phyloP scores from a whole-genome alignment of 2,329 filamentous ascomycete species.

The Paecilomyces sp. region DNA sequence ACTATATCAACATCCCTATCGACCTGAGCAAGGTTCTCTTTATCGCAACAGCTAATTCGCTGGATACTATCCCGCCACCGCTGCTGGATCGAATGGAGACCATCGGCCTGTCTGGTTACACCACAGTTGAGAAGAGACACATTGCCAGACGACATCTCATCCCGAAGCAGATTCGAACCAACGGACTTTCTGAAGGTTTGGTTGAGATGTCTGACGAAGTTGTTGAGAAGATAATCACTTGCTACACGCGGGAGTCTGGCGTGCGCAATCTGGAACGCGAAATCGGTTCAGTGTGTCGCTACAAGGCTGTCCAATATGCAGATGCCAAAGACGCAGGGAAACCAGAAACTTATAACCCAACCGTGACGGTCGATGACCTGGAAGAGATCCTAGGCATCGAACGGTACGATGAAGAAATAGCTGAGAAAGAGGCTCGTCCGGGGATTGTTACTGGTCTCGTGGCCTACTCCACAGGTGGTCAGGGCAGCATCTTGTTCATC shows the following conservation, averaged over 20 bases:
- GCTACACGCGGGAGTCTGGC: slow-evolving; percentile 92
- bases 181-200: slow-evolving; percentile 71
- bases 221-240: slow-evolving; percentile 89
- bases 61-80: slow-evolving; percentile 92
- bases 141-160: slow-evolving; percentile 92
- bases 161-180: slow-evolving; percentile 88
- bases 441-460: slow-evolving; percentile 95
- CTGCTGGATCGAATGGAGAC: slow-evolving; percentile 96
- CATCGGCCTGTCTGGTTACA: slow-evolving; percentile 89
- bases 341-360: slow-evolving; percentile 63
- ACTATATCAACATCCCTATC: slow-evolving; percentile 92
- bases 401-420: slow-evolving; percentile 90
- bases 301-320: slow-evolving; percentile 90
- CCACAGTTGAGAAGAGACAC: slow-evolving; percentile 91
- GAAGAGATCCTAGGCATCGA: slow-evolving; percentile 90
- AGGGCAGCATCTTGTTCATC: slow-evolving; percentile 96
- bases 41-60: slow-evolving; percentile 90
- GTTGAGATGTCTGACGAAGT: slow-evolving; percentile 74
- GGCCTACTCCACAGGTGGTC: slow-evolving; percentile 84
- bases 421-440: slow-evolving; percentile 72
- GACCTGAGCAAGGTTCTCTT: slow-evolving; percentile 96
- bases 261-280: slow-evolving; percentile 95
- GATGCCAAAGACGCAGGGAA: slow-evolving; percentile 73
- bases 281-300: slow-evolving; percentile 86
- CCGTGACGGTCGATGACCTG: slow-evolving; percentile 69